Evolutionary conservation across 305 asterid genomes (phyloP).

Genomic region (Fraxinus latifolia): DNA sequence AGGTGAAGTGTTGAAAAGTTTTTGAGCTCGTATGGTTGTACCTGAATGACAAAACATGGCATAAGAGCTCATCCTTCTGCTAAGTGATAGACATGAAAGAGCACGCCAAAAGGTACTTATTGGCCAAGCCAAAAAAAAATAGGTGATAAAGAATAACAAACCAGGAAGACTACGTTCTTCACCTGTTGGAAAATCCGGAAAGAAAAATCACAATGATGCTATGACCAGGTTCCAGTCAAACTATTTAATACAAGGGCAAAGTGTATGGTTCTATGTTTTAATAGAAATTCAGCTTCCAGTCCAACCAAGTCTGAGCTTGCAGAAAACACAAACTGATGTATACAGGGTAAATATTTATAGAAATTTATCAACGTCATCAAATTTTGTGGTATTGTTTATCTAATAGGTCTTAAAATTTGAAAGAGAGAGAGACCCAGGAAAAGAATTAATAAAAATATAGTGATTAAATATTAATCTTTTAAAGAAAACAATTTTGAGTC

Average conservation of each 20-base stretch:
- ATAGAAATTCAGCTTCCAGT: neutral
- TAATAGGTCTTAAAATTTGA: neutral
- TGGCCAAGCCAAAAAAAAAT: neutral
- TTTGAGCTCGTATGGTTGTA: neutral
- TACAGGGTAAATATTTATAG: neutral
- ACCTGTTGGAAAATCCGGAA: neutral
- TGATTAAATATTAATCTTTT: neutral
- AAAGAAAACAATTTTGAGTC: neutral
- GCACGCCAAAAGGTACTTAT: neutral
- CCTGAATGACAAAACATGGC: neutral
- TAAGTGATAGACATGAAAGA: neutral
- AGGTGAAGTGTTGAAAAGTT: neutral
- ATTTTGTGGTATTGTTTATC: neutral
- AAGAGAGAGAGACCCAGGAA: neutral
- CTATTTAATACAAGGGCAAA: neutral
- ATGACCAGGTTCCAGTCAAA: neutral
- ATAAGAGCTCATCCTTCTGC: neutral
- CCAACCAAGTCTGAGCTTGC: neutral
- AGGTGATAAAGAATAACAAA: neutral
- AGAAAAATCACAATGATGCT: neutral
- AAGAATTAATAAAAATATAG: neutral
- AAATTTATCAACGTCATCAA: neutral
- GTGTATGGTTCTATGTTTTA: neutral
- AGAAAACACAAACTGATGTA: neutral
- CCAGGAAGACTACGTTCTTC: neutral